phyloP scores from a whole-genome alignment of 768 basidiomycete genomes.

The Agaricus subrufescens region DNA sequence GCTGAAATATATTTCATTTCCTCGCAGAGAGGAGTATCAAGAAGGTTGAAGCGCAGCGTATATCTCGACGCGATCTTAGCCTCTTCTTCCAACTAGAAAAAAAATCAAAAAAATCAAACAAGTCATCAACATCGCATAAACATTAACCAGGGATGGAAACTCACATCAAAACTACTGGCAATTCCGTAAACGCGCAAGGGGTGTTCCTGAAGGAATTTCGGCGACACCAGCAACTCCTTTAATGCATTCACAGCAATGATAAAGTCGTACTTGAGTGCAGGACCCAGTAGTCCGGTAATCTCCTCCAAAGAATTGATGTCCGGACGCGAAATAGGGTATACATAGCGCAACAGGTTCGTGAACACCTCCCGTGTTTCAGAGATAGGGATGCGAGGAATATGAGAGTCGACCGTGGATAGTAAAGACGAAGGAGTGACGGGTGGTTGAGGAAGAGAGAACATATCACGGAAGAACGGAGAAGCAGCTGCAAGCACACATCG shows the following conservation, averaged over 20 bases:
- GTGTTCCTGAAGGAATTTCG: slow-evolving; percentile 40
- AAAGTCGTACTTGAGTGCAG: slow-evolving; percentile 65
- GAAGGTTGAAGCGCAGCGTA: slow-evolving; percentile 49
- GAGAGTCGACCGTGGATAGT: slow-evolving; percentile 19
- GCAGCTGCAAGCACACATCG: slow-evolving; percentile 56
- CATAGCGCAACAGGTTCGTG: slow-evolving; percentile 48
- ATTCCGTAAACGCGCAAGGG: slow-evolving; percentile 71
- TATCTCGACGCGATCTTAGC: slow-evolving; percentile 54
- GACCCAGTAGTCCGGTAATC: slow-evolving; percentile 42
- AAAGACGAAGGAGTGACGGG: slow-evolving; percentile 29
- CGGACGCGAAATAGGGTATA: slow-evolving; percentile 62
- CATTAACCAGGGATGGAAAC: not conserved
- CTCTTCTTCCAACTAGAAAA: slow-evolving; percentile 47
- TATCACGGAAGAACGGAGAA: slow-evolving; percentile 64
- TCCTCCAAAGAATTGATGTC: slow-evolving; percentile 46
- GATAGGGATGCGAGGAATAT: slow-evolving; percentile 48
- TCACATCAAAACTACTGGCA: slow-evolving; percentile 52
- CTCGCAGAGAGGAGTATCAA: slow-evolving; percentile 52
- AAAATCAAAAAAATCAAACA: not conserved
- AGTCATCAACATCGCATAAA: not conserved
- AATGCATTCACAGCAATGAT: slow-evolving; percentile 38
- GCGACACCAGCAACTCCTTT: slow-evolving; percentile 47
- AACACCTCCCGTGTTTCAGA: slow-evolving; percentile 44
- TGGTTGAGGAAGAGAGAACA: slow-evolving; percentile 65
- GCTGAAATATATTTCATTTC: slow-evolving; percentile 65